A percentile compares a stretch with the other conserved stretches of the same genome.
Evolutionary conservation across 2,329 filamentous ascomycete genomes (phyloP).

Genomic region (Verticillium isaacii): DNA sequence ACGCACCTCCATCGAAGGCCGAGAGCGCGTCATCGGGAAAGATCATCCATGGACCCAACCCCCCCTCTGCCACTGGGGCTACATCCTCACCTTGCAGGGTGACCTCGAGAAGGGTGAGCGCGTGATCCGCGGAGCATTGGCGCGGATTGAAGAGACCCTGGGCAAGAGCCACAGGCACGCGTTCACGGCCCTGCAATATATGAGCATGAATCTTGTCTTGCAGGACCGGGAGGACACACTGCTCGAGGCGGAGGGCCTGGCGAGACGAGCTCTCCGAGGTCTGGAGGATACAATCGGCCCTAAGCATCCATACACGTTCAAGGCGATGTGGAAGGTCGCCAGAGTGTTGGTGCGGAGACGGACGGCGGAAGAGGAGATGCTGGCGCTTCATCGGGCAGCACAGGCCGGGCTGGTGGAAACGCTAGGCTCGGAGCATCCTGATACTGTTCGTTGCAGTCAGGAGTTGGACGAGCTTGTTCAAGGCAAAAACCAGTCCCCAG

Average conservation of each 20-base stretch:
- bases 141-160: neutral
- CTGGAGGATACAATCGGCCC: neutral
- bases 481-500: neutral
- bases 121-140: neutral
- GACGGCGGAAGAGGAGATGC: neutral
- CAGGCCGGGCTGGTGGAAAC: neutral
- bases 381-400: neutral
- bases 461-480: neutral
- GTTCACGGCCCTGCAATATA: neutral
- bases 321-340: neutral
- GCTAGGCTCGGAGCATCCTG: neutral
- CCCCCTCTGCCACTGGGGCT: slow-evolving; percentile 1
- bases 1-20: neutral
- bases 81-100: neutral
- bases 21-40: neutral
- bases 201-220: neutral
- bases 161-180: neutral
- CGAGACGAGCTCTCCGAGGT: neutral
- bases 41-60: slow-evolving; percentile 1
- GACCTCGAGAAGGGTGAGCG: neutral
- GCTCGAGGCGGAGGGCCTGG: neutral
- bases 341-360: neutral
- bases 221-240: neutral
- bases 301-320: neutral
- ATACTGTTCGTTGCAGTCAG: neutral